A percentile compares a stretch with the other conserved stretches of the same genome.
Conservation (phyloP, 495 filamentous ascomycete genomes). For the Aspergillus haitiensis region DNA sequence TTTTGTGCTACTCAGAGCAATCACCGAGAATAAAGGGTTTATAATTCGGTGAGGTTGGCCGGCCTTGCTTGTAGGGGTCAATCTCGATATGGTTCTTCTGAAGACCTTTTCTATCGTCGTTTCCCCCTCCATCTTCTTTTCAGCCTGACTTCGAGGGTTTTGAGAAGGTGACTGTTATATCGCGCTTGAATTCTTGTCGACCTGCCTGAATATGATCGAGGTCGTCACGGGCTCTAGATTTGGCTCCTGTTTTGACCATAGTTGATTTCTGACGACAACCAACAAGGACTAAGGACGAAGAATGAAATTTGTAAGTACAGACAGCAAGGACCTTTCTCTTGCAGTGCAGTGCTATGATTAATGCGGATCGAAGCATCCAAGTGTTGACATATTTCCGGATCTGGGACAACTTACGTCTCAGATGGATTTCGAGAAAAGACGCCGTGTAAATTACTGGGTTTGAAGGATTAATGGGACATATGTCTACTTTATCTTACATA, state of each 20-base stretch:
- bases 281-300: too few species aligned
- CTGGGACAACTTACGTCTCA: neutral
- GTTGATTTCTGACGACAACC: slow-evolving; percentile 6
- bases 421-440: neutral
- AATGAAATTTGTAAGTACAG: neutral
- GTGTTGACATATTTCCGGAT: too few species aligned
- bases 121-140: slow-evolving; percentile 76
- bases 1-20: slow-evolving; percentile 65
- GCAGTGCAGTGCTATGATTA: slow-evolving; percentile 8
- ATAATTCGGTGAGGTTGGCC: slow-evolving; percentile 75
- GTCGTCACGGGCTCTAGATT: slow-evolving; percentile 50
- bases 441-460: neutral
- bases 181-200: slow-evolving; percentile 63
- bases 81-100: slow-evolving; percentile 71
- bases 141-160: slow-evolving; percentile 74
- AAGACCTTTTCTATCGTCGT: slow-evolving; percentile 56
- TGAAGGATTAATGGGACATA: too few species aligned
- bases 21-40: slow-evolving; percentile 88
- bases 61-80: slow-evolving; percentile 73
- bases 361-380: neutral
- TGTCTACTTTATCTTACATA: too few species aligned
- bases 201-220: slow-evolving; percentile 75
- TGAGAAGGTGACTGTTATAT: slow-evolving; percentile 57
- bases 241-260: slow-evolving; percentile 26
- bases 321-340: neutral